A percentile compares a stretch with the other conserved stretches of the same genome.
phyloP scores from a whole-genome alignment of 139 green algal genomes.

The Coccomyxa sp. region DNA sequence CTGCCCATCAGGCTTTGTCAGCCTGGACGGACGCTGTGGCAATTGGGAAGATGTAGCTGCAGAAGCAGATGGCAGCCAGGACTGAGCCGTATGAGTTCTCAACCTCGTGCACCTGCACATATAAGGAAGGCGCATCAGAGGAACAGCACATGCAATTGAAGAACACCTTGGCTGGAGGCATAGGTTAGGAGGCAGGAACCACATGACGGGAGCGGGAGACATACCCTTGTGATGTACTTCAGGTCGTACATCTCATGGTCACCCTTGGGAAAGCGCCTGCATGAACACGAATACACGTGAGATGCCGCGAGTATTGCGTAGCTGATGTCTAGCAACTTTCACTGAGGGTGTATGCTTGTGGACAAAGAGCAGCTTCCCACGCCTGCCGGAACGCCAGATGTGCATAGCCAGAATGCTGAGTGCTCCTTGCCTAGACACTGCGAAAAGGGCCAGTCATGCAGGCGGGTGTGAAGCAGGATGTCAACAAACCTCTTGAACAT shows the following conservation, averaged over 20 bases:
- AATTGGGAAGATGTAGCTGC: not conserved
- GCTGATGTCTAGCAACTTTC: no score
- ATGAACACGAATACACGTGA: not conserved
- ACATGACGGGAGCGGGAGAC: not conserved
- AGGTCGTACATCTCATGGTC: not conserved
- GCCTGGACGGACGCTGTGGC: not conserved
- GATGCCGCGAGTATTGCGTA: not conserved
- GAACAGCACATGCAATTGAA: not conserved
- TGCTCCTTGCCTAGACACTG: no score
- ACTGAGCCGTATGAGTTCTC: not conserved
- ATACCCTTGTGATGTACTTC: not conserved
- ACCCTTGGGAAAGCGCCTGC: not conserved
- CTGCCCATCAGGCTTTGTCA: not conserved
- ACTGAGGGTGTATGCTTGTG: no score
- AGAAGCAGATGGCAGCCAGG: slow-evolving; percentile 1
- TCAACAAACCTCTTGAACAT: not conserved
- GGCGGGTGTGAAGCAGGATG: no score
- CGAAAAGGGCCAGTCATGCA: no score
- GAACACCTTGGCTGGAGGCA: not conserved
- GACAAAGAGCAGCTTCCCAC: no score
- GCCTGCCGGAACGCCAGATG: no score
- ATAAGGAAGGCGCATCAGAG: not conserved
- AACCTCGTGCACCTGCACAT: not conserved
- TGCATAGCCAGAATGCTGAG: no score
- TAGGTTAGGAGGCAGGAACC: not conserved